Evolutionary conservation across 495 filamentous ascomycete species (phyloP).

Genomic region (Hypoxylon rickii): DNA sequence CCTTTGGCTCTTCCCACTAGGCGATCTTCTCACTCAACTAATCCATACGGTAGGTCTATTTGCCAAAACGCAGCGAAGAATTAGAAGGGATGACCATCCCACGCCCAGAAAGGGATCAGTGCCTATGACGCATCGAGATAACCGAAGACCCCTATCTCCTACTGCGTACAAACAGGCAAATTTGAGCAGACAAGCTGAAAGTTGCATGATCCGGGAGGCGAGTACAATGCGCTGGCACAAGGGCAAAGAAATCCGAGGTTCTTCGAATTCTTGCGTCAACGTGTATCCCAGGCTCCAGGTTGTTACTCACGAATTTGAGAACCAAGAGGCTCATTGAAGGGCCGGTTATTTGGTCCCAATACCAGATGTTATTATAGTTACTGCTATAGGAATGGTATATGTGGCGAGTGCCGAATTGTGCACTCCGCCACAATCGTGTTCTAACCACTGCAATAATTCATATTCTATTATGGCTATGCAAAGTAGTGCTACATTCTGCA

Average conservation of each 20-base stretch:
- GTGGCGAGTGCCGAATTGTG: slow-evolving; percentile 34
- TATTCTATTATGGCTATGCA: slow-evolving; percentile 21
- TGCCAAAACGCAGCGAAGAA: background rate
- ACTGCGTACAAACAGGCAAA: slow-evolving; percentile 8
- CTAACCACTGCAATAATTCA: slow-evolving; percentile 12
- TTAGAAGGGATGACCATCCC: background rate
- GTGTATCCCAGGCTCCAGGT: slow-evolving; percentile 8
- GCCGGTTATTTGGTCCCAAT: slow-evolving; percentile 23
- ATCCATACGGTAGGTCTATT: background rate
- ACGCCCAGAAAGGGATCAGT: background rate
- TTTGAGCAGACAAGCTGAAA: slow-evolving; percentile 40
- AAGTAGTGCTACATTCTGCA: slow-evolving; percentile 18
- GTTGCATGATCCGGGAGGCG: slow-evolving; percentile 32
- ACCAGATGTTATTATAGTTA: background rate
- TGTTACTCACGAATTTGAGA: background rate
- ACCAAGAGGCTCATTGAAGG: slow-evolving; percentile 19
- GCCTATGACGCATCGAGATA: background rate
- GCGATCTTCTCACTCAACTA: background rate
- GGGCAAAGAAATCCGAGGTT: background rate
- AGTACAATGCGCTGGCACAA: slow-evolving; percentile 16
- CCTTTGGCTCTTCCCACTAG: background rate
- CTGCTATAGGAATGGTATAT: background rate
- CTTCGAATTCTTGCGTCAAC: slow-evolving; percentile 21
- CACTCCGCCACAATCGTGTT: slow-evolving; percentile 40
- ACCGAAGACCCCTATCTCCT: background rate